phyloP scores from a whole-genome alignment of 2,329 filamentous ascomycete genomes.

The Metarhizium robertsii region DNA sequence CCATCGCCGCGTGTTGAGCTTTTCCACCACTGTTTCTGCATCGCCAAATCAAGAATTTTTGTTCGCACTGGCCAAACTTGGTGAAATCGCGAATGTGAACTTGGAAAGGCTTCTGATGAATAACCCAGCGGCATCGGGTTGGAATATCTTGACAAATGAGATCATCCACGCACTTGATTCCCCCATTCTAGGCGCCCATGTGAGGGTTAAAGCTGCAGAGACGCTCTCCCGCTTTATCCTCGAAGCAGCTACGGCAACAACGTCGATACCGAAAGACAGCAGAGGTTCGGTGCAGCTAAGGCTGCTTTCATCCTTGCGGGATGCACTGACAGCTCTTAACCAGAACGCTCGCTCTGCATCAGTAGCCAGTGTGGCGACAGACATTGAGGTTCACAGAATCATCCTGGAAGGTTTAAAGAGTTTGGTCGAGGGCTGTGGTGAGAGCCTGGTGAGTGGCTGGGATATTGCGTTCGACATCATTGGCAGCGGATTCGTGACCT shows the following conservation, averaged over 20 bases:
- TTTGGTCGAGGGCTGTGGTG: conserved; percentile 80
- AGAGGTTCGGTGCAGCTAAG: conserved; percentile 60
- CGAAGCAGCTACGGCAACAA: conserved; percentile 48
- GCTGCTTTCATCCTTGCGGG: conserved; percentile 57
- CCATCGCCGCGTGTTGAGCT: conserved; percentile 37
- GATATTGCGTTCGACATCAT: conserved; percentile 77
- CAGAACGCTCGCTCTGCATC: conserved; percentile 40
- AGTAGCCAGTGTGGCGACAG: conserved; percentile 51
- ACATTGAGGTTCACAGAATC: conserved; percentile 72
- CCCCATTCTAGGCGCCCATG: conserved; percentile 35
- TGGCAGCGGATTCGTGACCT: conserved; percentile 62
- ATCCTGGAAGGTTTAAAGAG: conserved; percentile 71
- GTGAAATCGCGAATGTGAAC: conserved; percentile 65
- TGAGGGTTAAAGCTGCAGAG: conserved; percentile 53
- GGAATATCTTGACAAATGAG: conserved; percentile 55
- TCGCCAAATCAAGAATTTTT: conserved; percentile 52
- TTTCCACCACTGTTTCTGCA: conserved; percentile 32
- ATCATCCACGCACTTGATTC: conserved; percentile 43
- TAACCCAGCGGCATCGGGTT: conserved; percentile 61
- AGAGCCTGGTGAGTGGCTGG: conserved; percentile 78
- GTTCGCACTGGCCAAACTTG: conserved; percentile 64
- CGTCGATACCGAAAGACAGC: conserved; percentile 37
- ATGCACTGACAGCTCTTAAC: conserved; percentile 48
- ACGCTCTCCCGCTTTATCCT: conserved; percentile 50
- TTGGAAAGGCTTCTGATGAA: conserved; percentile 63